phyloP scores from a whole-genome alignment of 164 flowering plant species.

The Chimonanthus praecox region DNA sequence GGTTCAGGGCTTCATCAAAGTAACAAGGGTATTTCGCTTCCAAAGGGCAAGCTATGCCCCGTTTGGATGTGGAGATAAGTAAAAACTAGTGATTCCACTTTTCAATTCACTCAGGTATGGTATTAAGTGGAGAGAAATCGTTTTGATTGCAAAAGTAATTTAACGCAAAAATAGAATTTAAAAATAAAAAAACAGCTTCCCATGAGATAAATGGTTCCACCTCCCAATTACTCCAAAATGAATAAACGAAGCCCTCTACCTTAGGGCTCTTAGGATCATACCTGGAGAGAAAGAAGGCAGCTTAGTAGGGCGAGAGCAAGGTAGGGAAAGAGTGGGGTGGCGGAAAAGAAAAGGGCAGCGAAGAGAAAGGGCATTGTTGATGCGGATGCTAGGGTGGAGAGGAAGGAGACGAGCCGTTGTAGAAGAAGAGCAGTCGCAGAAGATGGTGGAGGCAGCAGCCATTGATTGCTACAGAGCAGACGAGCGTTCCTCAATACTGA shows the following conservation, averaged over 20 bases:
- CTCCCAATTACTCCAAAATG: too few species aligned
- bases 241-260: too few species aligned
- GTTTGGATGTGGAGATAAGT: too few species aligned
- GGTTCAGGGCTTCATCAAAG: too few species aligned
- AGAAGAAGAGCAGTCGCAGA: conserved; percentile 37
- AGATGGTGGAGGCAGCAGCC: conserved; percentile 22
- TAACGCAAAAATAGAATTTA: background rate
- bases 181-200: too few species aligned
- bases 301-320: conserved; percentile 6
- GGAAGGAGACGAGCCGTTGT: conserved; percentile 37
- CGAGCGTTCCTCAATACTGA: too few species aligned
- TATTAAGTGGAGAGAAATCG: too few species aligned
- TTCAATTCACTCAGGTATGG: too few species aligned
- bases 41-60: too few species aligned
- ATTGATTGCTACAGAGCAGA: background rate
- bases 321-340: background rate
- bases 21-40: too few species aligned
- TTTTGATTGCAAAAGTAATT: too few species aligned
- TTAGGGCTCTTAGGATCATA: conserved; percentile 7
- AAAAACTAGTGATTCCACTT: too few species aligned
- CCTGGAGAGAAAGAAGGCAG: conserved; percentile 18
- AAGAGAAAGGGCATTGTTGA: conserved; percentile 7
- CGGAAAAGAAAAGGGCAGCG: conserved; percentile 18
- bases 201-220: background rate
- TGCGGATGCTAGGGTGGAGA: conserved; percentile 10